Base-by-base conservation (phyloP, 129 eudicot genomes). In the Flaveria trinervia region DNA sequence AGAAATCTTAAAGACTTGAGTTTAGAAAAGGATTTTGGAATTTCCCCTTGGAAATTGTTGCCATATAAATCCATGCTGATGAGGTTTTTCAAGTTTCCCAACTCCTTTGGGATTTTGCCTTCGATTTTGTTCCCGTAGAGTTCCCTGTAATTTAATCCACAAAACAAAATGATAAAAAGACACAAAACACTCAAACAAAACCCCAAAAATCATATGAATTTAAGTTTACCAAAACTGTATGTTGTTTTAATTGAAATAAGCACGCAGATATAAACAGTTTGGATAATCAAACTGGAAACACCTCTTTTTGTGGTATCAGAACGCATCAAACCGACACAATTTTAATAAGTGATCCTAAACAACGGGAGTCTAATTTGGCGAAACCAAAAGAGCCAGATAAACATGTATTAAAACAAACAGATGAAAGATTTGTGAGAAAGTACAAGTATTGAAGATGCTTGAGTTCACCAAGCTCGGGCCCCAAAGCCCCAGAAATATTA, bases 11-110 rank as follows among this genome's bases (percentile, higher is more conserved):
- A 77, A 75, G 96, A 84, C 84, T 86, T 88, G 83, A 93, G 83
- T 5, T 86, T 88, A 54, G 92, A 87, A 54, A 93, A 85, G 3
- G 96, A 80, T 72, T 86, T 82, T 0, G 98, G 98, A 75, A 93
- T 93, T 64, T 75, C 44, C 50, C 95, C 98, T 59, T 86, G 74
- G 44, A 93, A 82, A 25, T 82, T 88, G 83, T 93, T 93, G 76
- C 86, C 87, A 65, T 88, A 90, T 48, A 93, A 83, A 85, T 93
- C 98, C 98, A 93, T 81, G 88, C 92, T 88, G 22, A 89, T 65
- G 39, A 92, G 90, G 70, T 77, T 84, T 72, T 86, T 85, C 89
- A 93, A 81, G 33, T 90, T 90, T 20, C 98, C 96, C 81, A 93
- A 75, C 56, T 88, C 89, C 77, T 88, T 76, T 7, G 98, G 98